Evolutionary conservation across 78 protist species (phyloP), one percentile per base, ranked within the genome.

Genomic region (Dictyostelium brefeldianum): DNA sequence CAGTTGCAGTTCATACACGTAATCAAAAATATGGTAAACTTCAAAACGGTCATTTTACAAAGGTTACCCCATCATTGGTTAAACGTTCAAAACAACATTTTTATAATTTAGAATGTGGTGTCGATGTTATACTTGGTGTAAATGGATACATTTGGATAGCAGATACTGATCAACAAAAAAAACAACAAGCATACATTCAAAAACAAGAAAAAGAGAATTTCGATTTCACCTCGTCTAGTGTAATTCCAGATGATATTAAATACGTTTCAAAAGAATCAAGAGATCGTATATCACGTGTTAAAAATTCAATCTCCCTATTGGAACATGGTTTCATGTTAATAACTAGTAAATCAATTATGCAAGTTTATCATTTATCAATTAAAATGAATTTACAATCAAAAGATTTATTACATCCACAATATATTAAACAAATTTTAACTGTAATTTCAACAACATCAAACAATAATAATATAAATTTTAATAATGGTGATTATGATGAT

Each of bases 111-210:
- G 83, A 89, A 5, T 96, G 75, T 48, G 99, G 98, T 27, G 96
- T 97, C 17, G 84, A 93, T 65, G 92, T 96, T 17, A 73, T 97
- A n/a, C 29, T 97, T 6, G 99, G 99, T 47, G 25, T 57, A 59
- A 97, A 97, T 59, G 99, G 99, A 4, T 95, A 89, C 46, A 83
- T 96, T 64, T 97, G 97, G 97, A 15, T 97, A 0, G 89, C 95
- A 11, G 95, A 81, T 15, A 51, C 83, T 10, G 89, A 22, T 0
- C 90, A 81, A 67, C 95, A 82, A 75, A 11, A 18, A 20, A 50
- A 47, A 5, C 90, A 90, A 59, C 29, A 50, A 29, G 48, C 43
- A 15, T 65, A 67, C 53, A 82, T 83, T 59, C 95, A 84, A 74
- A 43, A 79, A 29, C 78, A 81, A 46, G 90, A 81, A 59, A 81